Percentiles rank a stretch among this genome's conserved stretches.
Evolutionary conservation across 148 eudicot genomes (phyloP).

Genomic region (Camellia sinensis): DNA sequence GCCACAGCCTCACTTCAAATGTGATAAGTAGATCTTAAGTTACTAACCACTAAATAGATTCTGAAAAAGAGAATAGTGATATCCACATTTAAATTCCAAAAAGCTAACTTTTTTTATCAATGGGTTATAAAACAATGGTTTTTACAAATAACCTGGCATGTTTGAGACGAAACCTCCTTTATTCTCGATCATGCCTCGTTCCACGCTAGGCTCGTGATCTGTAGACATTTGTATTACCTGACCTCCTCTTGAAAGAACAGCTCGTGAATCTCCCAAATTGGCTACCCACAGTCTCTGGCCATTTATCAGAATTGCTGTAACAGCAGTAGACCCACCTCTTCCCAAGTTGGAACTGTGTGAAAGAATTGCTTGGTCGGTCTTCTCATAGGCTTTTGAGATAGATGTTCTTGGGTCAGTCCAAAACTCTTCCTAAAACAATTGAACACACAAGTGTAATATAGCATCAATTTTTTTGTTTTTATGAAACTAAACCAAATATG

Average conservation of each 20-base stretch:
- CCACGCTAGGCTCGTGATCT: constrained; percentile 56
- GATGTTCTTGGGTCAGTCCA: constrained; percentile 54
- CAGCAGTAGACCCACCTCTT: constrained; percentile 67
- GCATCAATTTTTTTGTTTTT: neutral
- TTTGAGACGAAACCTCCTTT: constrained; percentile 65
- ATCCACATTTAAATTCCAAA: neutral
- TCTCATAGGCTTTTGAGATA: constrained; percentile 51
- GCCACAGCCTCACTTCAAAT: neutral
- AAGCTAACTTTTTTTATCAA: neutral
- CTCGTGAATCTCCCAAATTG: constrained; percentile 61
- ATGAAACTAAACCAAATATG: neutral
- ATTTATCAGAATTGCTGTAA: constrained; percentile 56
- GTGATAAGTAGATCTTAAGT: neutral
- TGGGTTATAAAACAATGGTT: neutral
- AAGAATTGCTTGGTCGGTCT: constrained; percentile 53
- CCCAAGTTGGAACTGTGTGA: constrained; percentile 38
- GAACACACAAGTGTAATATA: neutral
- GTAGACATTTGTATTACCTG: constrained; percentile 50
- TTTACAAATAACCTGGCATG: constrained; percentile 45
- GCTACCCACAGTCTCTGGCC: constrained; percentile 54
- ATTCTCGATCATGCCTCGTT: constrained; percentile 45
- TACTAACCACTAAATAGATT: neutral
- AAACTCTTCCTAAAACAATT: constrained; percentile 45
- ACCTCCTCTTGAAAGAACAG: constrained; percentile 52
- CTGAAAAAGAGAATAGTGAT: neutral